These are phyloP conservation scores for Sordariomycetes sp. DNA, from an alignment of 2,329 filamentous ascomycete genomes.

Conservation along the genomic window DNA sequence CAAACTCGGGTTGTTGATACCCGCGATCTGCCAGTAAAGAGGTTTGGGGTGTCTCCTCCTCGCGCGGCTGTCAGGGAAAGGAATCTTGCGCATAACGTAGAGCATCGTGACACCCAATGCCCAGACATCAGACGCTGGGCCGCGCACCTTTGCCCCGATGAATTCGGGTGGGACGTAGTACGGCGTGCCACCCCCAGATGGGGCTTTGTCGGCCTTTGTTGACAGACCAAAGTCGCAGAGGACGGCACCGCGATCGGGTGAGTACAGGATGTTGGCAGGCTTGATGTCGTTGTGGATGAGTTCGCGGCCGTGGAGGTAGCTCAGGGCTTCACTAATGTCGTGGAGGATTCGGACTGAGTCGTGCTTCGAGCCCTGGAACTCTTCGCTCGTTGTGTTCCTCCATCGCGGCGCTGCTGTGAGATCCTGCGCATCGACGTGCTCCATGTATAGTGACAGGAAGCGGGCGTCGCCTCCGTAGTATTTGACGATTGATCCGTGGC, in stretches of 20 bases:
- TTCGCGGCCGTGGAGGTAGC: conserved; percentile 44
- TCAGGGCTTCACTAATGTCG: conserved; percentile 43
- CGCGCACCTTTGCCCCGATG: conserved; percentile 43
- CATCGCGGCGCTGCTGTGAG: conserved; percentile 38
- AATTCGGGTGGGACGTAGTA: conserved; percentile 56
- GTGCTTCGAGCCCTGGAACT: conserved; percentile 37
- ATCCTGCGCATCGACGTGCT: conserved; percentile 48
- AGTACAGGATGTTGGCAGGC: conserved; percentile 53
- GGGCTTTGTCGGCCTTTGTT: conserved; percentile 33
- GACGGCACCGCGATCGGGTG: conserved; percentile 46
- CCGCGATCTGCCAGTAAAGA: conserved; percentile 50
- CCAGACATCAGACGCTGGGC: conserved; percentile 49
- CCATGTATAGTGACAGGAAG: conserved; percentile 52
- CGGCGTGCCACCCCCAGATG: conserved; percentile 46
- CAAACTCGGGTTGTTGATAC: conserved; percentile 34
- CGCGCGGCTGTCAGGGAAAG: conserved; percentile 43
- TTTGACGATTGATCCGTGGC: conserved; percentile 48
- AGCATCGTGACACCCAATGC: conserved; percentile 52
- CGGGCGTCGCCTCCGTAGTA: conserved; percentile 51
- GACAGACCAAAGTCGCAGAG: conserved; percentile 53
- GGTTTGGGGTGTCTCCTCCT: conserved; percentile 36
- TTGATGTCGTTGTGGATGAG: conserved; percentile 56
- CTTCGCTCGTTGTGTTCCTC: conserved; percentile 35
- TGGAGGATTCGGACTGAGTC: conserved; percentile 44
- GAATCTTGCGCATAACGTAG: conserved; percentile 45